Evolutionary conservation across 495 filamentous ascomycete species (phyloP), one percentile per base, ranked within the genome.

Genomic region (Annulohypoxylon maeteangense): DNA sequence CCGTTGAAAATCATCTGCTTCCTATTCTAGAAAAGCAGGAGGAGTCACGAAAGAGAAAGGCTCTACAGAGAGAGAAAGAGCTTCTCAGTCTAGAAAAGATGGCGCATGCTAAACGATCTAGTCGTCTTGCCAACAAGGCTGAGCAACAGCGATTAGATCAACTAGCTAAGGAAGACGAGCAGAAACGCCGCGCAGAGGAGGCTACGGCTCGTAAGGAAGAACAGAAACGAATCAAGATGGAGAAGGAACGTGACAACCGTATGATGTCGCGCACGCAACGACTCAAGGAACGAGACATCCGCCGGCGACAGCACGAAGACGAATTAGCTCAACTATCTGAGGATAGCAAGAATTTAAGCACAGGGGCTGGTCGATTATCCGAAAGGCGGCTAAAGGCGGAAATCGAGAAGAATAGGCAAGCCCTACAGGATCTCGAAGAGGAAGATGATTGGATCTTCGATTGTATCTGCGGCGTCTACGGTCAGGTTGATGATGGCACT

Each of bases 361-460:
- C 81, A 40, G 88, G 87, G 10, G 85, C 90, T 55, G 89, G 86
- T 48, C 85, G 93, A 53, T 80, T 90, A 57, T 96, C 93, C 16
- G 92, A 94, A 66, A 88, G 94, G 27, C 89, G 93, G 71, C 83
- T 92, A 44, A 89, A 91, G 74, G 88, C 88, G 4, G 90, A 95
- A 74, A 89, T 94, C 65, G 92, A 93, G 64, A 89, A 85, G 77
- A 90, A 89, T 38, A 88, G 90, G 78, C 89, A 89, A 79, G 91
- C 89, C 34, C 78, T 97, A 34, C 86, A 90, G 54, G 87, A 92
- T 54, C 82, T 96, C 16, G 85, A 86, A 45, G 83, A 85, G 1
- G 88, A 94, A 73, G 92, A 93, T 11, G 88, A 95, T 56, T 98
- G 95, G 95, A 85, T 93, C 31, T 98, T 99, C 75, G 95, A 98